Conservation (phyloP, 345 rosid genomes). For the Ceriops decandra region DNA sequence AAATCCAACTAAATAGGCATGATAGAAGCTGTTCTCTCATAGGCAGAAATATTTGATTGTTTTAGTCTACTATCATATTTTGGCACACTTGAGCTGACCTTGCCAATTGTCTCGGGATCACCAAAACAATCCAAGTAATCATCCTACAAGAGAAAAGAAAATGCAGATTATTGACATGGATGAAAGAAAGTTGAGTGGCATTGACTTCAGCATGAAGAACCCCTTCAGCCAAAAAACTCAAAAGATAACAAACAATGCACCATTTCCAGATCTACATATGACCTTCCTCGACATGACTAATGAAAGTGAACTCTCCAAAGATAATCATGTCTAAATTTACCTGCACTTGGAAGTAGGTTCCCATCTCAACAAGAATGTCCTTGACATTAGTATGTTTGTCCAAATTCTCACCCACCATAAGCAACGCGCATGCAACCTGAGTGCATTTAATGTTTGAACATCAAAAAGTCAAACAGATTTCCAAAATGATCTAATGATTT, state of each 20-base stretch:
- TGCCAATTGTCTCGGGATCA: constrained; percentile 39
- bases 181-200: background rate
- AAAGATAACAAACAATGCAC: too few relatives aligned
- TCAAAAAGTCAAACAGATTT: background rate
- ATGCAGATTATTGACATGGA: too few relatives aligned
- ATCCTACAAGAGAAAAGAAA: constrained; percentile 28
- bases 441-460: background rate
- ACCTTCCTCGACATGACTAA: background rate
- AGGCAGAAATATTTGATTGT: background rate
- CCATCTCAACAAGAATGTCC: constrained; percentile 43
- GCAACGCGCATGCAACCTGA: constrained; percentile 41
- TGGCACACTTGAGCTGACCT: constrained; percentile 24
- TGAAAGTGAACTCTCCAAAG: background rate
- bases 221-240: too few relatives aligned
- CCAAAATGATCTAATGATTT: too few relatives aligned
- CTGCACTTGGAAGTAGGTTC: constrained; percentile 46
- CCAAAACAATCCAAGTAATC: constrained; percentile 48
- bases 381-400: constrained; percentile 33
- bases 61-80: background rate
- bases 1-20: background rate
- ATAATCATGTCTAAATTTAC: constrained; percentile 16
- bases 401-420: constrained; percentile 20
- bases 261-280: background rate
- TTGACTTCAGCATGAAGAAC: background rate
- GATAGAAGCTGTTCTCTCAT: background rate